A percentile compares a stretch with the other conserved stretches of the same genome.
These are phyloP conservation scores for Thozetella sp. DNA, from an alignment of 495 filamentous ascomycete species.

Conservation along the genomic window DNA sequence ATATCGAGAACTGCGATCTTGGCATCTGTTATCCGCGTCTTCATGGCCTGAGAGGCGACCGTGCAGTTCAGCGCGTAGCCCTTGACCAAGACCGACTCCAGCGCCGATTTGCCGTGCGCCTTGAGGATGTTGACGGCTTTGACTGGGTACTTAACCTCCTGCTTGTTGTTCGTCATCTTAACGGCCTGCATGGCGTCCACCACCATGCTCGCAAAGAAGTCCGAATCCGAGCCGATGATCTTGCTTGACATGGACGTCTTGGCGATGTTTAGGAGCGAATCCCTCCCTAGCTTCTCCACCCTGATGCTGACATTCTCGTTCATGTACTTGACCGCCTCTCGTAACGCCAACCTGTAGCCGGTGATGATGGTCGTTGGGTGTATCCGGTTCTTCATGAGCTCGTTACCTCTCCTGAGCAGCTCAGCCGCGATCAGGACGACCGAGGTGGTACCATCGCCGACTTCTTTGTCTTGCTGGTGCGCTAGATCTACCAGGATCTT, in stretches of 20 bases:
- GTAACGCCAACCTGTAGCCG: constrained; percentile 91
- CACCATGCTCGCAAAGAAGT: constrained; percentile 96
- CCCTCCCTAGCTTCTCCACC: constrained; percentile 86
- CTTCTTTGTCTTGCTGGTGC: constrained; percentile 98
- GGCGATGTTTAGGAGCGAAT: constrained; percentile 91
- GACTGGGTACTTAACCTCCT: constrained; percentile 94
- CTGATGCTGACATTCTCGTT: constrained; percentile 95
- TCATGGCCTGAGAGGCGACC: constrained; percentile 98
- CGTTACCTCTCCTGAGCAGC: constrained; percentile 91
- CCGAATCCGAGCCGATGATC: constrained; percentile 93
- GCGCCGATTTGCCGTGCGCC: constrained; percentile 90
- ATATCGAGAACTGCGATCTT: constrained; percentile 98
- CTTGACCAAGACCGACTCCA: constrained; percentile 89
- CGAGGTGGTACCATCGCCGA: constrained; percentile 96
- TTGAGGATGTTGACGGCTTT: constrained; percentile 99
- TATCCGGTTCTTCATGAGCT: constrained; percentile 99
- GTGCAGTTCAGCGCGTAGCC: constrained; percentile 99
- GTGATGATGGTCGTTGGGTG: constrained; percentile 99
- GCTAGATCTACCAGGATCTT: constrained; percentile 98
- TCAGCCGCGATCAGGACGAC: constrained; percentile 97
- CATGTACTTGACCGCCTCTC: constrained; percentile 98
- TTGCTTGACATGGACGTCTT: constrained; percentile 99
- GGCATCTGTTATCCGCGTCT: constrained; percentile 86
- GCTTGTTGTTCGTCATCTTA: constrained; percentile 86
- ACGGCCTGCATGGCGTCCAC: constrained; percentile 97